phyloP scores from a whole-genome alignment of 345 rosid genomes.

The Viola odorata region DNA sequence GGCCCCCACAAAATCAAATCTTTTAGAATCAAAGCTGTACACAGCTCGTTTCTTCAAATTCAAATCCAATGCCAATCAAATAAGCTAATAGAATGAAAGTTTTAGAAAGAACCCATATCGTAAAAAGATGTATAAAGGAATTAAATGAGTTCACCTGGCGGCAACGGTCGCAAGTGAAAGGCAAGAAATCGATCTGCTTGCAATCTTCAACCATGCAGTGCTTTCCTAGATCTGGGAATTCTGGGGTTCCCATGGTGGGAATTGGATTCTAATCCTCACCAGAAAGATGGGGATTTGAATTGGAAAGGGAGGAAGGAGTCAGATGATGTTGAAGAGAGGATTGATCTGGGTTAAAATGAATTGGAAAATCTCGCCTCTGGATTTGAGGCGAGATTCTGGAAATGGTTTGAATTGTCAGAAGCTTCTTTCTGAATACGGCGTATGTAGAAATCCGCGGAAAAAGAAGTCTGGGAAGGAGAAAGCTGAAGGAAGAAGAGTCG shows the following conservation, averaged over 20 bases:
- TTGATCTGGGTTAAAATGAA: neutral
- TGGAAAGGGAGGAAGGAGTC: neutral
- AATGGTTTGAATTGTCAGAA: conserved; percentile 3
- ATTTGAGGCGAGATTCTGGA: conserved; percentile 8
- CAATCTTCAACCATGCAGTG: conserved; percentile 80
- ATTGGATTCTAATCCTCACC: neutral
- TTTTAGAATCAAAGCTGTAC: neutral
- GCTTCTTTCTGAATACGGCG: conserved; percentile 21
- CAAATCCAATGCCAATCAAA: neutral
- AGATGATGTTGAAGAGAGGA: neutral
- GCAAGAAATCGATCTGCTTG: conserved; percentile 87
- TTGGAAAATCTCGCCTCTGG: neutral
- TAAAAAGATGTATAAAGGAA: neutral
- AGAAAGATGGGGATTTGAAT: neutral
- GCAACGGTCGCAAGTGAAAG: conserved; percentile 97
- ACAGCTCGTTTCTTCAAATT: neutral
- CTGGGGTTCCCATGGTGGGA: conserved; percentile 79
- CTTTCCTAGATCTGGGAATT: conserved; percentile 92
- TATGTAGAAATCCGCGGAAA: neutral
- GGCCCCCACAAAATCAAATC: neutral
- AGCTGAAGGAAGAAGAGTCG: neutral
- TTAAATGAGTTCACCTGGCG: conserved; percentile 36
- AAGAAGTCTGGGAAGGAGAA: neutral
- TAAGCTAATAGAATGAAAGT: no score
- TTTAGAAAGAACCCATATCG: no score